Evolutionary conservation across 257 asterid species (phyloP).

Genomic region (Paraleonurus japonicus): DNA sequence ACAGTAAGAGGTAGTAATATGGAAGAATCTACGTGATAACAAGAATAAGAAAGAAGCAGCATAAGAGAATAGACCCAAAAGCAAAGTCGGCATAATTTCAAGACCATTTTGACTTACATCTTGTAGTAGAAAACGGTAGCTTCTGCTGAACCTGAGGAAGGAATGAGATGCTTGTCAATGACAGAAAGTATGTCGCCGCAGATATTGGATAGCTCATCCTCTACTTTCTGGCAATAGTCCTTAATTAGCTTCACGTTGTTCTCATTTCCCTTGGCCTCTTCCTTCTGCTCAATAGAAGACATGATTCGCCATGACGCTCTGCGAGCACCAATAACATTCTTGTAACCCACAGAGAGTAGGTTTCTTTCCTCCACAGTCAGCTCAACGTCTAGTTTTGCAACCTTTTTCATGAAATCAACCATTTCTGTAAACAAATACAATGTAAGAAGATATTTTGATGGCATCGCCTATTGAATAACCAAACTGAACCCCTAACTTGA

Average conservation of each 20-base stretch:
- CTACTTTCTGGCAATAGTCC: slow-evolving; percentile 70
- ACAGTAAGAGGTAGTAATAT: neutral
- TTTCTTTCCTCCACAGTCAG: slow-evolving; percentile 81
- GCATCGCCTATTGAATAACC: neutral
- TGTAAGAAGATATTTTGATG: neutral
- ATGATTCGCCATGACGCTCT: slow-evolving; percentile 88
- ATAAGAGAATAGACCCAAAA: neutral
- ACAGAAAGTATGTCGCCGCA: slow-evolving; percentile 62
- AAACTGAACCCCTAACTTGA: neutral
- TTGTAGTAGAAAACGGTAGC: slow-evolving; percentile 80
- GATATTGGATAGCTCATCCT: slow-evolving; percentile 73
- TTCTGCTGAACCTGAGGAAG: slow-evolving; percentile 69
- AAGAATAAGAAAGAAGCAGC: slow-evolving; percentile 11
- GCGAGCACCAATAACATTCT: slow-evolving; percentile 83
- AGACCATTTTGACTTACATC: slow-evolving; percentile 48
- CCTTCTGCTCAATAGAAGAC: slow-evolving; percentile 84
- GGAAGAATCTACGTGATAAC: neutral
- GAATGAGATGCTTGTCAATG: slow-evolving; percentile 72
- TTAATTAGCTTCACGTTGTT: slow-evolving; percentile 64
- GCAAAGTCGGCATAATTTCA: neutral
- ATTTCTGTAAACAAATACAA: slow-evolving; percentile 44
- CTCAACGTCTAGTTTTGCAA: slow-evolving; percentile 72
- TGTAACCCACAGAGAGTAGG: slow-evolving; percentile 81
- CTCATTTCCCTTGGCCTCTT: slow-evolving; percentile 78
- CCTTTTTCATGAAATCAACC: slow-evolving; percentile 78